These are phyloP conservation scores for Phytophthora hibernalis DNA, from an alignment of 352 stramenopile genomes.

Conservation along the genomic window DNA sequence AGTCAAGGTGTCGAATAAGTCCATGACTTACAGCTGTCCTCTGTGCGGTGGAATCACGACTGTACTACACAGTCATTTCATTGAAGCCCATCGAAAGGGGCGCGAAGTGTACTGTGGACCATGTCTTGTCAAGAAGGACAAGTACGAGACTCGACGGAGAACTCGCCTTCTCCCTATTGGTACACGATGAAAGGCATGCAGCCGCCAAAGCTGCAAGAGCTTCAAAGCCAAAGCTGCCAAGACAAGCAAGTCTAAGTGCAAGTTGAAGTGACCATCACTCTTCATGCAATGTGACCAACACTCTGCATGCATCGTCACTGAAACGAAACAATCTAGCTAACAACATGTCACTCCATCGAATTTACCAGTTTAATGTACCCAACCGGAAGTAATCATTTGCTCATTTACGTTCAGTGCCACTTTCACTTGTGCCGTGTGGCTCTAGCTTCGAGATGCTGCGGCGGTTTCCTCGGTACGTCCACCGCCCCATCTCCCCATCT, in stretches of 20 bases:
- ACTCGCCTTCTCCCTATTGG: conserved; percentile 24
- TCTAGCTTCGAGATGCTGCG: conserved; percentile 28
- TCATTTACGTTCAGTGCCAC: conserved; percentile 18
- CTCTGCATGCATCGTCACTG: background rate
- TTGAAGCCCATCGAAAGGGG: conserved; percentile 19
- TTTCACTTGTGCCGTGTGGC: conserved; percentile 8
- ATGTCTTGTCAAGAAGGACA: conserved; percentile 16
- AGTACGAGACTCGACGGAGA: conserved; percentile 2
- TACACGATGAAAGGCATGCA: conserved; percentile 47
- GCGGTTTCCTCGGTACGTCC: conserved; percentile 36
- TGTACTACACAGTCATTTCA: conserved; percentile 32
- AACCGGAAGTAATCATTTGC: background rate
- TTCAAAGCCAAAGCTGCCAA: conserved; percentile 28
- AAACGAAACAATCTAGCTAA: background rate
- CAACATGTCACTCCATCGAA: background rate
- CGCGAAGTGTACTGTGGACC: conserved; percentile 33
- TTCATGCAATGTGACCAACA: background rate
- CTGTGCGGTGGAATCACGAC: conserved; percentile 40
- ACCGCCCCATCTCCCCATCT: background rate
- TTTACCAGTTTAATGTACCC: too few relatives aligned
- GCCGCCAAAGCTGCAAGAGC: conserved; percentile 27
- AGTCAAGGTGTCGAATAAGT: conserved; percentile 4
- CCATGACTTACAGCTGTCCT: conserved; percentile 43
- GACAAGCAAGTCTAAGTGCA: background rate
- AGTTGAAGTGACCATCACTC: conserved; percentile 1